phyloP scores from a whole-genome alignment of 352 stramenopile genomes.

The Stramenopiles sp. region DNA sequence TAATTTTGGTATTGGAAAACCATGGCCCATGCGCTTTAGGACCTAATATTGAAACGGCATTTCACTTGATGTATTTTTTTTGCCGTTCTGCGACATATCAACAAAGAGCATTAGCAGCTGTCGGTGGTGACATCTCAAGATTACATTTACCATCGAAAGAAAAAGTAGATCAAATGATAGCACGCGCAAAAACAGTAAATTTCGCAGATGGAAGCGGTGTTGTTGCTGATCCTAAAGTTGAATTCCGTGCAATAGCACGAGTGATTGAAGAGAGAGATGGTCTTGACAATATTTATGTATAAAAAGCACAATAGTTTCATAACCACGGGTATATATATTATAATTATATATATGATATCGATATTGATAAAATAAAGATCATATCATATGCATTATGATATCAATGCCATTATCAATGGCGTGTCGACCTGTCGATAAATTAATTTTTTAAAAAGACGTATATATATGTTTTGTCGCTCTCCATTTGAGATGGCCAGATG shows the following conservation, averaged over 20 bases:
- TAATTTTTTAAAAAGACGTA: too few species aligned
- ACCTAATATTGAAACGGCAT: background rate
- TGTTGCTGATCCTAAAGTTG: background rate
- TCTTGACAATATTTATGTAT: background rate
- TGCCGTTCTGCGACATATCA: background rate
- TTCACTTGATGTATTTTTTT: background rate
- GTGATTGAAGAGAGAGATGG: background rate
- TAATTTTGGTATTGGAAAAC: constrained; percentile 8
- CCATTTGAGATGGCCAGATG: too few species aligned
- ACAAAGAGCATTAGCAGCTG: background rate
- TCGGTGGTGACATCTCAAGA: background rate
- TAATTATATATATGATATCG: too few species aligned
- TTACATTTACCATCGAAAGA: background rate
- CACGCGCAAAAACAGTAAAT: background rate
- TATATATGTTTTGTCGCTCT: too few species aligned
- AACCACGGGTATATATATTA: too few species aligned
- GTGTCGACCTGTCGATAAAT: too few species aligned
- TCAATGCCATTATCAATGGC: too few species aligned
- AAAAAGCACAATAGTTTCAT: too few species aligned
- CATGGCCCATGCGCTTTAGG: background rate
- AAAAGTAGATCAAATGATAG: background rate
- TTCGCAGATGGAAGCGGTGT: background rate
- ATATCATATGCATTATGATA: too few species aligned
- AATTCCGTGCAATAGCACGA: background rate
- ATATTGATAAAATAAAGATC: too few species aligned